Base-by-base conservation (phyloP, 805 yeast genomes). In the Ascoidea tarda region DNA sequence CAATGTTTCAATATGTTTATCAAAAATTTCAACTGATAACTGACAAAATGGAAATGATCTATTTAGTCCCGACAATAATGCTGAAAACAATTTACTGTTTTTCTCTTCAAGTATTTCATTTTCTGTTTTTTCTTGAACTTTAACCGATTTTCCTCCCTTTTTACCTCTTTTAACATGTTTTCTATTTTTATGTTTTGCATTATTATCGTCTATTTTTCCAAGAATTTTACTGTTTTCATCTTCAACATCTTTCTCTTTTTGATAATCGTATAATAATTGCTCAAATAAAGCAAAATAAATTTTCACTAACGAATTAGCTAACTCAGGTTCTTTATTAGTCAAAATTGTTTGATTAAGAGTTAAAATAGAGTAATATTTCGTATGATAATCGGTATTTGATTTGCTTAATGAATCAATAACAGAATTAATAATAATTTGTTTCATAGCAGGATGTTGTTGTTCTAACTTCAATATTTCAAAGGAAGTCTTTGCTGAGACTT, bases 371-470 rank as follows among this genome's bases (percentile, higher is more conserved):
- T 90, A 93, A 66, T 93, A 93, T 55, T 85, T 80, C 6, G 96
- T 81, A 62, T 89, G 95, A 66, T 88, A 86, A 55, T 88, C 97
- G 33, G 64, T 60, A 44, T 81, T 81, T 55, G 76, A 76, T 50
- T 81, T 79, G 67, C 87, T 83, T 38, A 88, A 72, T 51, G 84
- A 76, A 65, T 93, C 98, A 50, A 86, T 78, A 46, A 91, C 84
- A 5, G 93, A 73, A 56, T 87, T 87, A 46, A 84, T 77, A 46
- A 93, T 74, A 53, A 91, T 79, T 51, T 78, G 70, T 66, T 89
- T 91, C 98, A 93, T 93, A 50, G 93, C 93, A 16, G 99, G 99
- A 66, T 93, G 99, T 4, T 82, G 84, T 66, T 87, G 95, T 65
- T 93, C 86, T 47, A 89, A 69, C 60, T 84, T 83, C 57, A 90